Conservation (phyloP, 1,284 basidiomycete species). For the Sporisorium graminicola region DNA sequence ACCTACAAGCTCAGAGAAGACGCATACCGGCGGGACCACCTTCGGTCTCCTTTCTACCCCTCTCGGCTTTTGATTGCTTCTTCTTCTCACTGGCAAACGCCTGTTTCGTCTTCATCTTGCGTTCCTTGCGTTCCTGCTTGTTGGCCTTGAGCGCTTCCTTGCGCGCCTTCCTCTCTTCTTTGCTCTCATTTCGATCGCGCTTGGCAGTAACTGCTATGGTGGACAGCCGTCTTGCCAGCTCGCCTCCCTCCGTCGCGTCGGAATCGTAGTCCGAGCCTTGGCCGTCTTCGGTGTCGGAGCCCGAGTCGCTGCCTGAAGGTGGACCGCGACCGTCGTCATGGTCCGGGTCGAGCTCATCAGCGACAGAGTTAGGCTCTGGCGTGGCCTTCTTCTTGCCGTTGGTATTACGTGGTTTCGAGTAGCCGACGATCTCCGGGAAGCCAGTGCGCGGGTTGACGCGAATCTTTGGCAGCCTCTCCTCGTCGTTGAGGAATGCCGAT, state of each 20-base stretch:
- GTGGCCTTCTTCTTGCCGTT: constrained; percentile 26
- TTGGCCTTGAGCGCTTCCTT: constrained; percentile 85
- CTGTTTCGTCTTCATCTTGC: constrained; percentile 58
- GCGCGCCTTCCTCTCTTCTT: constrained; percentile 86
- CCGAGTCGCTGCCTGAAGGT: constrained; percentile 29
- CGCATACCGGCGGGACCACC: constrained; percentile 52
- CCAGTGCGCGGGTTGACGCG: constrained; percentile 64
- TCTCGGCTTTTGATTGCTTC: constrained; percentile 55
- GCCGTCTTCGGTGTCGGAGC: constrained; percentile 43
- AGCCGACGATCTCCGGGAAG: constrained; percentile 61
- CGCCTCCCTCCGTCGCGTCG: constrained; percentile 42
- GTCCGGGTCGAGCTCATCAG: constrained; percentile 5
- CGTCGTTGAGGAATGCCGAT: constrained; percentile 40
- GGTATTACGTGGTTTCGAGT: constrained; percentile 37
- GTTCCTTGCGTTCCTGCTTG: constrained; percentile 58
- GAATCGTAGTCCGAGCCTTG: constrained; percentile 36
- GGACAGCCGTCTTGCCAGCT: constrained; percentile 18
- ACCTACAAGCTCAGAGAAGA: constrained; percentile 21
- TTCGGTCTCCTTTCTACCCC: constrained; percentile 48
- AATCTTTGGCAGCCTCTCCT: constrained; percentile 58
- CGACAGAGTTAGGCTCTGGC: constrained; percentile 4
- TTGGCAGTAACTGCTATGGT: constrained; percentile 37
- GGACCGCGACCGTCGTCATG: constrained; percentile 34
- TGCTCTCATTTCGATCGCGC: constrained; percentile 75
- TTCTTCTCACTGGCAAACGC: constrained; percentile 59